Base-by-base conservation (phyloP, 1,284 basidiomycete species). In the Ceratobasidium sp. region DNA sequence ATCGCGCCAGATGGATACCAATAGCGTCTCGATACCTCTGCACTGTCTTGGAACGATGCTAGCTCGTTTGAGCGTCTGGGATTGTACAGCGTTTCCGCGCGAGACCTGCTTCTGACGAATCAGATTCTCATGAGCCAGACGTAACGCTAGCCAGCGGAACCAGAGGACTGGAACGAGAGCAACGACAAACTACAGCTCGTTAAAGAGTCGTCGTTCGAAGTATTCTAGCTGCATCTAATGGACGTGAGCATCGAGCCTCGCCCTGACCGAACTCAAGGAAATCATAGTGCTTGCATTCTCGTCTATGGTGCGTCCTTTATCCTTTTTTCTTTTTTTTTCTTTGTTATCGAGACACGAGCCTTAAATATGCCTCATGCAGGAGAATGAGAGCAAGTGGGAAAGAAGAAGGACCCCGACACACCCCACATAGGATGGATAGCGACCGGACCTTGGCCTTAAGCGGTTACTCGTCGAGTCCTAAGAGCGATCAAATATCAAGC, bases 181-280 rank as follows among this genome's bases (percentile, higher is more conserved):
- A 61, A 75, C 23, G 72, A 75, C 10, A 61, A 66, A 49, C 72
- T 23, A 18, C 23, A 64, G n/a, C 23, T 75, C 20, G 44, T 12
- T n/a, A 40, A 75, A 51, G 72, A 75, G 15, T 26, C 61, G 20
- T 66, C 72, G 28, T 75, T 75, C 12, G 72, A 75, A 39, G 44
- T 49, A 53, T n/a, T n/a, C n/a, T n/a, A n/a, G 33, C 72, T 61
- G 44, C 66, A 75, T n/a, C 72, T 61, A 40, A 28, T 60, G 39
- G 72, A 75, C 39, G 72, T 75, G 60, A 75, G 72, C 72, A 75
- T 61, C 33, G 72, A 75, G 61, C 72, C 72, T 23, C 64, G 72
- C 42, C 72, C 72, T 64, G 72, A 75, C 28, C 72, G 60, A 33
- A 28, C 60, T 15, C 23, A 49, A 28, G 26, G 53, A 39, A 26